These are phyloP conservation scores for Umbelopsis sp. DNA, from an alignment of 371 early-diverging fungal genomes.

Conservation along the genomic window DNA sequence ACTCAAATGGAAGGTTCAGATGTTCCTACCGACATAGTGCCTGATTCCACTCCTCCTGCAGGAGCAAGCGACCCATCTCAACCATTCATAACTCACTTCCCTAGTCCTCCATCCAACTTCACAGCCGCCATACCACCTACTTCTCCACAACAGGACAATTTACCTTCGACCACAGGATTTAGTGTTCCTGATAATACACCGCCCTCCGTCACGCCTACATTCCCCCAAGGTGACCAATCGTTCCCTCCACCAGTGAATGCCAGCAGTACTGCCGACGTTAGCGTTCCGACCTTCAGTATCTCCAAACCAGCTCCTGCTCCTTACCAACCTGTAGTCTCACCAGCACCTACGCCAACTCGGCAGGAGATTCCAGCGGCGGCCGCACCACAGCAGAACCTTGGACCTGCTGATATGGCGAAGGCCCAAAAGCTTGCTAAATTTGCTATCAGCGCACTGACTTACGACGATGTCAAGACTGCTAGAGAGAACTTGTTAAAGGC, in stretches of 20 bases:
- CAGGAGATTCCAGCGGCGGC: background rate
- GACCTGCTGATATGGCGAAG: slow-evolving; percentile 61
- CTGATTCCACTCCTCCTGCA: slow-evolving; percentile 9
- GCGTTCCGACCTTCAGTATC: background rate
- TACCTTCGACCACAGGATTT: slow-evolving; percentile 19
- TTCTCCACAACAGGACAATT: slow-evolving; percentile 19
- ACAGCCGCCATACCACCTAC: slow-evolving; percentile 42
- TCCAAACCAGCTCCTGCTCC: slow-evolving; percentile 8
- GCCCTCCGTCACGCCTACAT: slow-evolving; percentile 23
- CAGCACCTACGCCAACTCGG: background rate
- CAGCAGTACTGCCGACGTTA: background rate
- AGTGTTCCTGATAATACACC: slow-evolving; percentile 21
- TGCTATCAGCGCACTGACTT: slow-evolving; percentile 94
- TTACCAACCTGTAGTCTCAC: slow-evolving; percentile 1
- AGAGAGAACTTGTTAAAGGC: slow-evolving; percentile 83
- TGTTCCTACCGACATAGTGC: background rate
- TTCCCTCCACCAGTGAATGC: background rate
- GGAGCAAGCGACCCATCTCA: slow-evolving; percentile 20
- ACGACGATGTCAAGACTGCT: slow-evolving; percentile 90
- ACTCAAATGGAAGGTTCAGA: slow-evolving; percentile 5
- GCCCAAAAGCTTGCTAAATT: slow-evolving; percentile 91
- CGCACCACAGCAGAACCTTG: slow-evolving; percentile 34
- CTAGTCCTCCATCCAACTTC: slow-evolving; percentile 56
- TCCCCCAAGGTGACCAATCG: slow-evolving; percentile 18
- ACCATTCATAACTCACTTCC: slow-evolving; percentile 51